Evolutionary conservation across 225 moss, liverwort and hornwort genomes (phyloP), one percentile per base, ranked within the genome.

Genomic region (Polytrichum formosum): DNA sequence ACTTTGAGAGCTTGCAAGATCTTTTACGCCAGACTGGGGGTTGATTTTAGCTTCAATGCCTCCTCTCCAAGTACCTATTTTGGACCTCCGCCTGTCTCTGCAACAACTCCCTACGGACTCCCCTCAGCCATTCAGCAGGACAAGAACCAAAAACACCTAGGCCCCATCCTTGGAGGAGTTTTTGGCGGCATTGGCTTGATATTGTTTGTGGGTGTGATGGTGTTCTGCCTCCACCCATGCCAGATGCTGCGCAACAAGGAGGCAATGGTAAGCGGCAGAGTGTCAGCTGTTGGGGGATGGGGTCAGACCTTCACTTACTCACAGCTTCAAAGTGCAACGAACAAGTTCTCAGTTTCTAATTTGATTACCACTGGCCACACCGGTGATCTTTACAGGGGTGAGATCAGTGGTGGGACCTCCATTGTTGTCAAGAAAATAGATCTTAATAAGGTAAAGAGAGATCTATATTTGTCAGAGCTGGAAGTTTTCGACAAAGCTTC

Each of bases 391-490:
- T 97, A 91, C 85, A 91, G 79, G 66, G 96, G 96, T 6, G 82
- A 89, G 7, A 63, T 92, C 72, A 72, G 79, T 26, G 87, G 83
- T 68, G 90, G 81, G 18, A 73, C 75, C n/a, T 70, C 87, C 54
- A 83, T 93, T 16, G 93, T 93, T 55, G 93, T 97, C 69, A 97
- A 93, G 82, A 90, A 89, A 61, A 80, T 97, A 6, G 89, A 93
- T 54, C 81, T 93, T 59, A 81, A 80, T 19, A 84, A 79, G 74
- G 91, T 92, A 84, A 88, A 81, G 76, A 82, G 82, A 29, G 93
- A 93, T 33, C 72, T 84, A 26, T 88, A 89, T 68, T 71, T 92
- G 63, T 84, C 86, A 10, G 96, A 97, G 78, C 88, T 97, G 16
- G 96, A 97, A 55, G 85, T 97, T 54, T 92, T 92, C 26, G 87